A percentile compares a stretch with the other conserved stretches of the same genome.
These are phyloP conservation scores for Byssochlamys sp. DNA, from an alignment of 2,329 filamentous ascomycete genomes.

Conservation along the genomic window DNA sequence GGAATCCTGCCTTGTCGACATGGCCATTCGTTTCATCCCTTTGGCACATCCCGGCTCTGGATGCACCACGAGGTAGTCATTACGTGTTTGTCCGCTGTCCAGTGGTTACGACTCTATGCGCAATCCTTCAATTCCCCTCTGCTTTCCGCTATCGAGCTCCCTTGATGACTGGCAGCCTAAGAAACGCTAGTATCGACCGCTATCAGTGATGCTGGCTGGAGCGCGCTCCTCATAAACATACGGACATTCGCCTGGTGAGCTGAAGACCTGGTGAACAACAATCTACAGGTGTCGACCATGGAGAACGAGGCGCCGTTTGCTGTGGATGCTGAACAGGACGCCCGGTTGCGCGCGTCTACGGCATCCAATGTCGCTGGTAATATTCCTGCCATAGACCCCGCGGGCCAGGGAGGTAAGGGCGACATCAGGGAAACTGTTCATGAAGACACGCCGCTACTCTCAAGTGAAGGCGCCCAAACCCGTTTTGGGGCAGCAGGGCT, in stretches of 20 bases:
- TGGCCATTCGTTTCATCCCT: background rate
- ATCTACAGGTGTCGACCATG: conserved; percentile 12
- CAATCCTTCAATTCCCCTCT: background rate
- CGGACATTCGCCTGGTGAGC: background rate
- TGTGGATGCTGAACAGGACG: conserved; percentile 24
- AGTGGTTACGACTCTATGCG: background rate
- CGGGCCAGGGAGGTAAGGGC: conserved; percentile 8
- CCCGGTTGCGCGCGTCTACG: conserved; percentile 12
- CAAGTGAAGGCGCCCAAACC: background rate
- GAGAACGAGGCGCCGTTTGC: conserved; percentile 25
- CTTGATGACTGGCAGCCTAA: background rate
- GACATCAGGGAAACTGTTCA: conserved; percentile 11
- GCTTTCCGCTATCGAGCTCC: background rate
- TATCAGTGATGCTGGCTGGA: background rate
- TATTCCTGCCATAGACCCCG: background rate
- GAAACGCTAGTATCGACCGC: background rate
- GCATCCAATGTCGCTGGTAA: conserved; percentile 4
- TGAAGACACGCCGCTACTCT: conserved; percentile 21
- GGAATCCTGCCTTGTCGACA: background rate
- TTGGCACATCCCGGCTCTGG: background rate
- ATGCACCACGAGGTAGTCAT: background rate
- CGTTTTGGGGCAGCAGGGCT: conserved; percentile 1
- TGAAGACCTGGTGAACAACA: background rate
- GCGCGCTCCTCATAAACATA: background rate
- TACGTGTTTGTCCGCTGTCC: background rate